Base-by-base conservation (phyloP, 768 basidiomycete species). In the Suillus decipiens region DNA sequence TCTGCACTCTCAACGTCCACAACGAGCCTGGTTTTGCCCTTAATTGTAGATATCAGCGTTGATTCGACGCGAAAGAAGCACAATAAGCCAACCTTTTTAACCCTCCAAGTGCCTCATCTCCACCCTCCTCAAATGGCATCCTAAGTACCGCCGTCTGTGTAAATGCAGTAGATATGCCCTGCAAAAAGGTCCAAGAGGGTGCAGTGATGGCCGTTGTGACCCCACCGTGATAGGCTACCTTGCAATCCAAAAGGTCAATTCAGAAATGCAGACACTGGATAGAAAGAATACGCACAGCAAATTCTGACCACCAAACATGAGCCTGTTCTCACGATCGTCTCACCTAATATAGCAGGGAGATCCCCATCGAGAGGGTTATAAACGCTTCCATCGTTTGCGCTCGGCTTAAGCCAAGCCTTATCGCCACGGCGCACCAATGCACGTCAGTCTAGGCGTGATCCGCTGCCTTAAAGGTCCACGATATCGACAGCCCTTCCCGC, bases 381-480 rank as follows among this genome's bases (percentile, higher is more conserved):
- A 10, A 86, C 79, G 1, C 67, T 61, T 3, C 93, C 93, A 71
- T 95, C 91, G 48, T 78, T 83, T 0, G 92, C 94, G 2, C 86
- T 86, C 11, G 81, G 74, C 72, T 95, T n/a, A n/a, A n/a, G n/a
- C n/a, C 94, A 51, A 79, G 73, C 37, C 78, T 71, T 24, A 95
- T 93, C 67, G 90, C 86, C 62, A 84, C 80, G 83, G 80, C 33
- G 89, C 82, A 1, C 93, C 93, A 65, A 86, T 92, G 2, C 88
- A 84, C 15, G 89, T 82, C 53, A 94, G 74, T 1, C 87, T 89
- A 2, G 93, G 89, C 79, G 80, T 76, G 57, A 89, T 83, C 1
- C 81, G 4, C 94, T 93, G 1, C 89, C 90, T 63, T 87, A 77
- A 12, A 96, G 81, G 72, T 95, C 85, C 41, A 95, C 73, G 34